Evolutionary conservation across 257 asterid species (phyloP).

Genomic region (Nicotiana attenuata): DNA sequence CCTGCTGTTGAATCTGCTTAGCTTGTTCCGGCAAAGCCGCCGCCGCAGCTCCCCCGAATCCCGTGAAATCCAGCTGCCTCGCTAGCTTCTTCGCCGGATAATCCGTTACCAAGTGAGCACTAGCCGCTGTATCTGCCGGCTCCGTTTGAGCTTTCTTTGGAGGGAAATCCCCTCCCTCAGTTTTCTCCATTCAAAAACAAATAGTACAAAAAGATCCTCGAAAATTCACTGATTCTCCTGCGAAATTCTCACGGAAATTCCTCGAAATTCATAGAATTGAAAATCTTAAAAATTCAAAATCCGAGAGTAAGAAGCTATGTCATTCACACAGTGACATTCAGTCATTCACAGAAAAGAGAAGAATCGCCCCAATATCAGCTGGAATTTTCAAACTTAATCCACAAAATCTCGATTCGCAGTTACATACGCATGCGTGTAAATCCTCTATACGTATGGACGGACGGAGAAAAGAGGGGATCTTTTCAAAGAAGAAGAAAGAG

Average conservation of each 20-base stretch:
- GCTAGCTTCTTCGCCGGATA: slow-evolving; percentile 74
- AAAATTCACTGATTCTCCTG: slow-evolving; percentile 3
- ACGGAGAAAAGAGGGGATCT: neutral
- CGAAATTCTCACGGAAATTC: slow-evolving; percentile 17
- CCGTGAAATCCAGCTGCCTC: slow-evolving; percentile 91
- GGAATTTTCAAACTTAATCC: slow-evolving; percentile 26
- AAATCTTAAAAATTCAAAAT: slow-evolving; percentile 6
- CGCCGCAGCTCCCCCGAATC: slow-evolving; percentile 30
- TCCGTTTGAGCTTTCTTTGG: slow-evolving; percentile 53
- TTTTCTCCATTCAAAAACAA: slow-evolving; percentile 56
- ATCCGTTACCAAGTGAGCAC: slow-evolving; percentile 39
- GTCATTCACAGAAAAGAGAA: slow-evolving; percentile 5
- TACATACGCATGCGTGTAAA: neutral
- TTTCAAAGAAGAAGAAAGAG: slow-evolving; percentile 6
- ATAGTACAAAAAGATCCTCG: neutral
- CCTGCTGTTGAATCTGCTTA: slow-evolving; percentile 28
- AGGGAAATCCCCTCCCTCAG: slow-evolving; percentile 71
- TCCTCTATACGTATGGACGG: slow-evolving; percentile 6
- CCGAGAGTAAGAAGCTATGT: slow-evolving; percentile 14
- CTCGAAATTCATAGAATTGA: neutral
- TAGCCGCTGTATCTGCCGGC: slow-evolving; percentile 32
- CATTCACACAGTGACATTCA: slow-evolving; percentile 30
- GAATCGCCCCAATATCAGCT: slow-evolving; percentile 11
- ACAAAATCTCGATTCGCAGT: slow-evolving; percentile 24
- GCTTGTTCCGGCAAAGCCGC: slow-evolving; percentile 17